Conservation (phyloP, 2,329 filamentous ascomycete genomes). For the Aureobasidium subglaciale region DNA sequence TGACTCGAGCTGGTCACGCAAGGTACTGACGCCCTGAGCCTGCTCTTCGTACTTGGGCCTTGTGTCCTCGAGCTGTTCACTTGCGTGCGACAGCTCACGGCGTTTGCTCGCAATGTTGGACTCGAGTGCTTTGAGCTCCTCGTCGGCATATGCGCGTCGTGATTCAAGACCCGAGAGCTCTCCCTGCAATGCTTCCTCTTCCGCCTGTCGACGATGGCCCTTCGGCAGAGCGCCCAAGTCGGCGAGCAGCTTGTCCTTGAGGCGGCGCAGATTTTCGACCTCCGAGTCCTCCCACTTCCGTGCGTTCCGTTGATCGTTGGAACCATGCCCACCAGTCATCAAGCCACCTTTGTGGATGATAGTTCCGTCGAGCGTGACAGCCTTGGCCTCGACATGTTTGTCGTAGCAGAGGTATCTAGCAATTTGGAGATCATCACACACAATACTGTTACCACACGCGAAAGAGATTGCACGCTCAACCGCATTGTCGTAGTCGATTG, state of each 20-base stretch:
- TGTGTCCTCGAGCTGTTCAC: conserved; percentile 66
- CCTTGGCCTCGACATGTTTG: conserved; percentile 79
- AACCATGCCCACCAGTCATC: conserved; percentile 90
- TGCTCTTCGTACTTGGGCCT: conserved; percentile 73
- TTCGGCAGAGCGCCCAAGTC: conserved; percentile 77
- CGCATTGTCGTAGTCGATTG: conserved; percentile 83
- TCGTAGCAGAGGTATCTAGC: conserved; percentile 88
- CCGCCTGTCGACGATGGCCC: conserved; percentile 63
- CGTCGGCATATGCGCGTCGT: conserved; percentile 61
- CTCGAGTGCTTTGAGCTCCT: conserved; percentile 70
- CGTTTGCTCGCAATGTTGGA: conserved; percentile 80
- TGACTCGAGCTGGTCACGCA: conserved; percentile 49
- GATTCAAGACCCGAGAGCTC: conserved; percentile 76
- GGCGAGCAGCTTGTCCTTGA: conserved; percentile 66
- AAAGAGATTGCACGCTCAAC: conserved; percentile 91
- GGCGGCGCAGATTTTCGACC: conserved; percentile 72
- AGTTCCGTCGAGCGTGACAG: conserved; percentile 88
- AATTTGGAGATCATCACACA: conserved; percentile 80
- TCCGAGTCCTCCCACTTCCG: conserved; percentile 79
- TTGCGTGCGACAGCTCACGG: conserved; percentile 68
- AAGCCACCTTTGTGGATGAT: conserved; percentile 94
- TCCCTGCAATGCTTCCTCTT: conserved; percentile 73
- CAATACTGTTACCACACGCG: conserved; percentile 88
- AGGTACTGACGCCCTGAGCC: conserved; percentile 57
- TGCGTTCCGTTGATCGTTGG: conserved; percentile 64